phyloP scores from a whole-genome alignment of 495 filamentous ascomycete species.

The Aspergillus bridgeri region DNA sequence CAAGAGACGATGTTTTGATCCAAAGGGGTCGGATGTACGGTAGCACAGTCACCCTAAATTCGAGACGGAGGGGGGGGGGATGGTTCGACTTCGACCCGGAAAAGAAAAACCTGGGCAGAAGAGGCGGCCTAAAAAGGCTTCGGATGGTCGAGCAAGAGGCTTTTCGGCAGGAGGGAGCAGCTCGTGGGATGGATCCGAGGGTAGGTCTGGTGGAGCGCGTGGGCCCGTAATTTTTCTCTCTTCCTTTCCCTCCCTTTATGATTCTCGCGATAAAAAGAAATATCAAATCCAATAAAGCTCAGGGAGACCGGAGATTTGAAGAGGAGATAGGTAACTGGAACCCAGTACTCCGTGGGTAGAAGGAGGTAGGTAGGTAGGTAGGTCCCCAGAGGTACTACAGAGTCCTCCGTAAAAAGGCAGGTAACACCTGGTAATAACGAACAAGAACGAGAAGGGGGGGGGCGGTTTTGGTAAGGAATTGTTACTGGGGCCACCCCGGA shows the following conservation, averaged over 20 bases:
- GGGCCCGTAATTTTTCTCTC: constrained; percentile 42
- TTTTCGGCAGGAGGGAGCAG: constrained; percentile 29
- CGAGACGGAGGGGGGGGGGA: constrained; percentile 25
- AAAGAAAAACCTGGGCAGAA: constrained; percentile 30
- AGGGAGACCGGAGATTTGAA: too few relatives aligned
- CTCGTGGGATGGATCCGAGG: constrained; percentile 49
- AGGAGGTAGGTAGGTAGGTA: too few relatives aligned
- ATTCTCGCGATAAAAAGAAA: constrained; percentile 17
- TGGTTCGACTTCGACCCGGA: constrained; percentile 25
- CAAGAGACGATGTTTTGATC: constrained; percentile 28
- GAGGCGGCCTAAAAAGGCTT: constrained; percentile 33
- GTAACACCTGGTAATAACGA: constrained; percentile 13
- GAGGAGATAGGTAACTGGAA: constrained; percentile 19
- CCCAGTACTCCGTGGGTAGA: too few relatives aligned
- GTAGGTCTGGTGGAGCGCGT: constrained; percentile 40
- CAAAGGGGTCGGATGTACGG: constrained; percentile 22
- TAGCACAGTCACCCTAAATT: constrained; percentile 30
- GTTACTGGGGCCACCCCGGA: constrained; percentile 15
- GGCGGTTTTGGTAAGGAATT: constrained; percentile 15
- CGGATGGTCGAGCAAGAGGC: constrained; percentile 23
- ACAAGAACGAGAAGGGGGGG: constrained; percentile 19
- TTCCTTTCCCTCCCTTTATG: neutral
- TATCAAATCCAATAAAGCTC: constrained; percentile 7
- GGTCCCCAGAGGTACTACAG: too few relatives aligned
- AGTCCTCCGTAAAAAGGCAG: neutral